Evolutionary conservation across 345 rosid genomes (phyloP), one percentile per base, ranked within the genome.

Genomic region (Abelmoschus esculentus): DNA sequence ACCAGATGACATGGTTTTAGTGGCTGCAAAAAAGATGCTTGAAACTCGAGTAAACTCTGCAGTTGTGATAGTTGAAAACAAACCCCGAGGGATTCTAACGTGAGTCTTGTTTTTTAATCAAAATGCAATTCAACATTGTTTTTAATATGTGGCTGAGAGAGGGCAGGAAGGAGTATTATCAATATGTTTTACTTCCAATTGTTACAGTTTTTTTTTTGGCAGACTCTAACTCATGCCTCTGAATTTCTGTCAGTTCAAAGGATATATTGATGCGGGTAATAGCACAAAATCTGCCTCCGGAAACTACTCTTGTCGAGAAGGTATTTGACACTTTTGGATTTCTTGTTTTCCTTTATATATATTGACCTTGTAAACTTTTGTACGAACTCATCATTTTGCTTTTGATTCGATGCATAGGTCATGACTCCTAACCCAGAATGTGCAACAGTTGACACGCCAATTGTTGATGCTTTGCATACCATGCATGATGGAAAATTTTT

Each of bases 391-490:
- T 38, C 61, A 42, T 54, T 36, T 55, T 59, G 67, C 50, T 69
- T 70, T 65, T 73, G 38, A 46, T 46, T 71, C 67, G 66, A 29
- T 84, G 42, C 69, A 56, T 71, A 96, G 99, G 89, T 90, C 75
- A 96, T 96, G 99, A 96, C 98, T 75, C 91, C 87, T 38, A 89
- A 96, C 81, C 98, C 99, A 73, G 97, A 90, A 83, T 96, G 95
- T 74, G 95, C 93, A 29, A 82, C 88, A 10, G 78, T 87, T 69
- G 99, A 92, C 66, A 92, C 91, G 7, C 91, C 99, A 62, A 87
- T 96, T 50, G 99, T 96, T 74, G 99, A 96, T 85, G 99, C 99
- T 59, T 79, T 96, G 72, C 99, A 96, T 77, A 75, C 80, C 59
- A 96, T 96, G 99, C 98, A 96, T 49, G 91, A 92, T 72, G 95